Evolutionary conservation across 2,329 filamentous ascomycete genomes (phyloP).

Genomic region (Hymenoscyphus repandus): DNA sequence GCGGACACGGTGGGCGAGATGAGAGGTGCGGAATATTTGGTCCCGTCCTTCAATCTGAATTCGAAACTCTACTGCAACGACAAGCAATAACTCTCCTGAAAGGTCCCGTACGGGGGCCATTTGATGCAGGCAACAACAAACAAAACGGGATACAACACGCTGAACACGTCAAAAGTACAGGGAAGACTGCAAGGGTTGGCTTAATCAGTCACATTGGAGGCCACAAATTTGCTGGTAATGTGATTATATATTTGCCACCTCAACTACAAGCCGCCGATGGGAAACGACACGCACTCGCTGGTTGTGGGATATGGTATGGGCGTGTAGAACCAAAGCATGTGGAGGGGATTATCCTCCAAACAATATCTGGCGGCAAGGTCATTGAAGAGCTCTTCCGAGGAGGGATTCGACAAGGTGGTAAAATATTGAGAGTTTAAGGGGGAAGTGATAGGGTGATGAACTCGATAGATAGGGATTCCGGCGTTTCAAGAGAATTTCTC

Average conservation of each 20-base stretch:
- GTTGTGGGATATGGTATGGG: constrained; percentile 78
- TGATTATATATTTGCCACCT: constrained; percentile 74
- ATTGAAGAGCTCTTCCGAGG: constrained; percentile 69
- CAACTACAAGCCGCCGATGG: constrained; percentile 36
- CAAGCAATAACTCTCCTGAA: constrained; percentile 45
- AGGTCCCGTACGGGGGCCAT: constrained; percentile 38
- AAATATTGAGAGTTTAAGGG: constrained; percentile 37
- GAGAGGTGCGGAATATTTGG: constrained; percentile 76
- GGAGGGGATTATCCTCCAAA: constrained; percentile 69
- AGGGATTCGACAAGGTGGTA: constrained; percentile 52
- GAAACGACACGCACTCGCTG: constrained; percentile 53
- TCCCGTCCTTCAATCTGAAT: constrained; percentile 66
- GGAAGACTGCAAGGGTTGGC: constrained; percentile 53
- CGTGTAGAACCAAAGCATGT: constrained; percentile 70
- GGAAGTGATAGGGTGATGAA: constrained; percentile 6
- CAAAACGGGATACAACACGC: constrained; percentile 28
- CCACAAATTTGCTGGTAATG: constrained; percentile 81
- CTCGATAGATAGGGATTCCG: background rate
- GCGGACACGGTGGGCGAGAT: constrained; percentile 81
- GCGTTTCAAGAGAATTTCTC: background rate
- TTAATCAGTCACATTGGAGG: constrained; percentile 77
- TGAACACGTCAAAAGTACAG: background rate
- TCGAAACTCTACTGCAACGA: constrained; percentile 52
- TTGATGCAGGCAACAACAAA: constrained; percentile 29
- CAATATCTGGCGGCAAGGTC: constrained; percentile 60